Percentiles rank a stretch among this genome's conserved stretches.
Conservation (phyloP, 139 green algal genomes). For the Closterium sp. region DNA sequence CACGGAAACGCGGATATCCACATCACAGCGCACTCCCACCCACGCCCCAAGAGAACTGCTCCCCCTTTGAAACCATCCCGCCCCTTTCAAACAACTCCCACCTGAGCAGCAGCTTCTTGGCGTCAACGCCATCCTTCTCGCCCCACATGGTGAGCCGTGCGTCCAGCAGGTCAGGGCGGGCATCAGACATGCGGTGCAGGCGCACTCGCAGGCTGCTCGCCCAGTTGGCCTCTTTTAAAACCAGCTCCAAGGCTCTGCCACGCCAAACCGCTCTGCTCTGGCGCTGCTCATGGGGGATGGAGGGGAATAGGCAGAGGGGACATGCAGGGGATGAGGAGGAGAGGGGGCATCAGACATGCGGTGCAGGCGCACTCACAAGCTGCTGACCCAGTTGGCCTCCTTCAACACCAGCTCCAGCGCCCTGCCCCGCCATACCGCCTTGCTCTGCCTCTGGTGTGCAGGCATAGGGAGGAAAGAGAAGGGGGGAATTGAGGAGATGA, state of each 20-base stretch:
- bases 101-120: constrained; percentile 1
- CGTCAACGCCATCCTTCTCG: background rate
- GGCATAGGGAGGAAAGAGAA: background rate
- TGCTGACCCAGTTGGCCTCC: background rate
- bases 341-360: background rate
- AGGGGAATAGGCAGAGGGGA: background rate
- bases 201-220: background rate
- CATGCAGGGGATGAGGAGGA: background rate
- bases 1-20: too few species aligned
- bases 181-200: constrained; percentile 9
- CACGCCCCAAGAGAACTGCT: too few species aligned
- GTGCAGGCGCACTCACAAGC: constrained; percentile 5
- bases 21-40: too few species aligned
- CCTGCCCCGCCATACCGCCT: background rate
- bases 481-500: background rate
- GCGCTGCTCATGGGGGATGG: background rate
- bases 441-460: constrained; percentile 1
- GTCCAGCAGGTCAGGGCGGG: constrained; percentile 28
- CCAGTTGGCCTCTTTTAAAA: constrained; percentile 13
- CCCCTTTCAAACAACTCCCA: background rate
- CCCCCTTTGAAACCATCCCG: too few species aligned
- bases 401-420: background rate
- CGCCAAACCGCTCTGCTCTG: background rate
- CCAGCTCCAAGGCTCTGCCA: background rate
- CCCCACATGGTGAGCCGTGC: constrained; percentile 29